These are phyloP conservation scores for Lentinula boryana DNA, from an alignment of 768 basidiomycete genomes.

Conservation along the genomic window DNA sequence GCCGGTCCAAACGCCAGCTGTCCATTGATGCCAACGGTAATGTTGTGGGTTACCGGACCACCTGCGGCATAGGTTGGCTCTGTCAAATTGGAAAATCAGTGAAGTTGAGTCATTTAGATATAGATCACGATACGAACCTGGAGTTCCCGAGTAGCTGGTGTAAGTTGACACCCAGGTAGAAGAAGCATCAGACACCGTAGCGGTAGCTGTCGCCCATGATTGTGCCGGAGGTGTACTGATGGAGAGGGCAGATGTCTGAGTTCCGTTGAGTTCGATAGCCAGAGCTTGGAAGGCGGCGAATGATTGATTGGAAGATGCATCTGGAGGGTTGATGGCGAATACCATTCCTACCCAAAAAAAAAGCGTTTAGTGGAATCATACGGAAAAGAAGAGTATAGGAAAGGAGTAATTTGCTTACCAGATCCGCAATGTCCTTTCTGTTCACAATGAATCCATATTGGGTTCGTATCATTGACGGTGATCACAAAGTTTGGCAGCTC, in stretches of 20 bases:
- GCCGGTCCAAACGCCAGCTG: conserved; percentile 27
- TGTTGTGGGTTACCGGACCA: conserved; percentile 25
- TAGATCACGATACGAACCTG: conserved; percentile 17
- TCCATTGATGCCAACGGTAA: conserved; percentile 33
- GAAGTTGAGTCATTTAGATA: background rate
- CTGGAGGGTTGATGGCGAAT: conserved; percentile 57
- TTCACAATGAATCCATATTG: conserved; percentile 55
- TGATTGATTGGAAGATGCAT: conserved; percentile 26
- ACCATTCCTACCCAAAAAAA: conserved; percentile 47
- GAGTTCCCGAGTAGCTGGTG: conserved; percentile 29
- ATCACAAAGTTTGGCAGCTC: conserved; percentile 33
- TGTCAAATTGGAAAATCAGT: conserved; percentile 3
- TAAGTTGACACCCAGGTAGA: conserved; percentile 33
- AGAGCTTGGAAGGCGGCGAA: conserved; percentile 45
- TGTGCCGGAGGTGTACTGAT: conserved; percentile 22
- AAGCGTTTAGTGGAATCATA: background rate
- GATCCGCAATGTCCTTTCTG: conserved; percentile 47
- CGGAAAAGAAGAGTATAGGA: background rate
- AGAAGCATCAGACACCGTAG: conserved; percentile 28
- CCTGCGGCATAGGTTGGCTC: conserved; percentile 17
- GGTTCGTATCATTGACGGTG: conserved; percentile 34
- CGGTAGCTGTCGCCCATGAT: conserved; percentile 30
- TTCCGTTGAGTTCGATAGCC: conserved; percentile 34
- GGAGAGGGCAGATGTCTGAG: conserved; percentile 13
- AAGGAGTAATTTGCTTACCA: conserved; percentile 12